These are phyloP conservation scores for Mucor circinelloides DNA, from an alignment of 371 early-diverging fungal species.

Conservation along the genomic window DNA sequence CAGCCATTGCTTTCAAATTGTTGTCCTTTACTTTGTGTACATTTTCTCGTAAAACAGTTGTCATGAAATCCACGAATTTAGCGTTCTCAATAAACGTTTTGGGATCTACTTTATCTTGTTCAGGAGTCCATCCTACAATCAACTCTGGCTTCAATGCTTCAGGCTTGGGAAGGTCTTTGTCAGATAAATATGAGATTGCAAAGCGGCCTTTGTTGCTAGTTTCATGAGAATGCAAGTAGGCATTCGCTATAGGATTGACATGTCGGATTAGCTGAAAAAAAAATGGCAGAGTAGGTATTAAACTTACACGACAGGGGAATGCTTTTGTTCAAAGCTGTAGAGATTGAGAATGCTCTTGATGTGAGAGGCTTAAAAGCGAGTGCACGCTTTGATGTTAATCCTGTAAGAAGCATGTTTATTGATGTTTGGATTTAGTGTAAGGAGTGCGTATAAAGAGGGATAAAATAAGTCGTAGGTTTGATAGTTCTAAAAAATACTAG, in stretches of 20 bases:
- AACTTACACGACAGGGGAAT: slow-evolving; percentile 1
- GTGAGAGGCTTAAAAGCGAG: not conserved
- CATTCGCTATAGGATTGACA: not conserved
- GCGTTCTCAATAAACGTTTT: slow-evolving; percentile 48
- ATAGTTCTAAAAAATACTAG: not conserved
- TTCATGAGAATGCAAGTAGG: slow-evolving; percentile 16
- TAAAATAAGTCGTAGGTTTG: not conserved
- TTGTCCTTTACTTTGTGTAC: slow-evolving; percentile 44
- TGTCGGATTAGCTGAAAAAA: not conserved
- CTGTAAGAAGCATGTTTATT: not conserved
- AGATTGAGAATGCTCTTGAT: not conserved
- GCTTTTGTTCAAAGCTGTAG: not conserved
- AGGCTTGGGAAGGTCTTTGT: not conserved
- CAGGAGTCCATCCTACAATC: slow-evolving; percentile 47
- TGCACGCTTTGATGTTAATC: not conserved
- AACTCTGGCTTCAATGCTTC: slow-evolving; percentile 22
- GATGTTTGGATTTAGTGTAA: not conserved
- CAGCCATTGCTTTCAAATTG: slow-evolving; percentile 49
- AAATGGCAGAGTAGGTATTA: not conserved
- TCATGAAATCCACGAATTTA: slow-evolving; percentile 43
- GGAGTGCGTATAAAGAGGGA: not conserved
- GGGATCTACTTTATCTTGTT: slow-evolving; percentile 26
- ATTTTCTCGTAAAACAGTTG: slow-evolving; percentile 37
- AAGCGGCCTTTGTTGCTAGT: not conserved
- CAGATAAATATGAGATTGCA: slow-evolving; percentile 22